These are phyloP conservation scores for Hortiboletus flavorubellus DNA, from an alignment of 768 basidiomycete genomes.

Conservation along the genomic window DNA sequence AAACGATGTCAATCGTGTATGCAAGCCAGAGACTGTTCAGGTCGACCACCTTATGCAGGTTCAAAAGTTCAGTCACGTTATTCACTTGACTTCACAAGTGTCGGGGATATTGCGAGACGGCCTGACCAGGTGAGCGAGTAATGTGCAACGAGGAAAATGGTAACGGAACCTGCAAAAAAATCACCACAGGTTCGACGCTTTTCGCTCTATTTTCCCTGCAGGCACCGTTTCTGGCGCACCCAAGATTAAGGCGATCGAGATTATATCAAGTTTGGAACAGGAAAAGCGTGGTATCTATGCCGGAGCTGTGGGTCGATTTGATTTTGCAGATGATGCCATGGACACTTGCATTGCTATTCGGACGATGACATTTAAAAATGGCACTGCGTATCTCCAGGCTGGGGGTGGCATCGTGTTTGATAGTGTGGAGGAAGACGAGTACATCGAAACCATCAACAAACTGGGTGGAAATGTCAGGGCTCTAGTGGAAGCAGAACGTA, in stretches of 20 bases:
- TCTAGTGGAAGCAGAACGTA: slow-evolving; percentile 84
- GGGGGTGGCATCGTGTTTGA: slow-evolving; percentile 98
- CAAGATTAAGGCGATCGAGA: slow-evolving; percentile 97
- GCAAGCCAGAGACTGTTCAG: slow-evolving; percentile 91
- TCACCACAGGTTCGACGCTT: slow-evolving; percentile 82
- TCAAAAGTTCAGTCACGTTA: slow-evolving; percentile 97
- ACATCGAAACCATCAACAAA: slow-evolving; percentile 94
- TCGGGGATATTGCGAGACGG: slow-evolving; percentile 82
- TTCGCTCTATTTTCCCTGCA: slow-evolving; percentile 98
- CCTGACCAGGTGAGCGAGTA: slow-evolving; percentile 62
- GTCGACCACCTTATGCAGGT: slow-evolving; percentile 93
- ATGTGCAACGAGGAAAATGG: not conserved
- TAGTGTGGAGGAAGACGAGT: slow-evolving; percentile 97
- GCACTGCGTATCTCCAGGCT: slow-evolving; percentile 88
- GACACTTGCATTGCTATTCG: slow-evolving; percentile 99
- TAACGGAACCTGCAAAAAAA: slow-evolving; percentile 4
- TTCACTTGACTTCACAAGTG: slow-evolving; percentile 94
- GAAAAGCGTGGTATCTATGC: slow-evolving; percentile 94
- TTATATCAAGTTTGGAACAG: slow-evolving; percentile 80
- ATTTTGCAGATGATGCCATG: slow-evolving; percentile 92
- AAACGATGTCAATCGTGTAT: slow-evolving; percentile 98
- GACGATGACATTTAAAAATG: slow-evolving; percentile 96
- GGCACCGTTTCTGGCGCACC: slow-evolving; percentile 99
- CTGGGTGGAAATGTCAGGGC: slow-evolving; percentile 83
- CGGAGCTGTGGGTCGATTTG: slow-evolving; percentile 96